Evolutionary conservation across 2,329 filamentous ascomycete genomes (phyloP), one percentile per base, ranked within the genome.

Genomic region (Pestalotiopsis fici): DNA sequence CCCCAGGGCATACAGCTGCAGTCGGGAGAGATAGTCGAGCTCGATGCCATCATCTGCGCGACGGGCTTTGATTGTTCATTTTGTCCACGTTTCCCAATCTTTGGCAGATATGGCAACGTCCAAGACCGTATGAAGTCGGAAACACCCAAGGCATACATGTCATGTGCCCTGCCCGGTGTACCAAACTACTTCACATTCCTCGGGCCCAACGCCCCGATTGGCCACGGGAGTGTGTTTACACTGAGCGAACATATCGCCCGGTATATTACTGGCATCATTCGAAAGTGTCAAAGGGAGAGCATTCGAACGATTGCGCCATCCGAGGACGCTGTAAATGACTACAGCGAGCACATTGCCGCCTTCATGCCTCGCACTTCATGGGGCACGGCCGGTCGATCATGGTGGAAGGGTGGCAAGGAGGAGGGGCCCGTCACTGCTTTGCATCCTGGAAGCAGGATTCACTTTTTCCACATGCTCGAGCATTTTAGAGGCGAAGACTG

Each of bases 11-110:
- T 88, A 61, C 76, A 83, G 73, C 77, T 87, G 37, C 78, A 78
- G 1, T 82, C 81, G 3, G 86, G 84, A n/a, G 73, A 81, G 43
- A 75, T 84, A n/a, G 74, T 86, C 64, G 79, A 84, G 39, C 82
- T 87, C 15, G 88, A 90, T 71, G 81, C 82, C 13, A 83, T 90
- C 25, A 80, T 90, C 60, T 87, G 86, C 68, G 87, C 86, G n/a
- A 88, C 86, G 0, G 86, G 86, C 1, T 88, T 87, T 71, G 82
- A 88, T 70, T 83, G 83, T 4, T 85, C 83, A 1, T 88, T 87
- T 73, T 74, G 79, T 7, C 85, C 86, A 3, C 79, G 83, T 1
- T 88, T 86, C 68, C 85, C 85, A 0, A 75, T 88, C 21, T 74
- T 84, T 5, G 85, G 84, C 11, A 78, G 82, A 25, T 71, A 79